Conservation (phyloP, 2,329 filamentous ascomycete species). For the Sclerotinia nivalis region DNA sequence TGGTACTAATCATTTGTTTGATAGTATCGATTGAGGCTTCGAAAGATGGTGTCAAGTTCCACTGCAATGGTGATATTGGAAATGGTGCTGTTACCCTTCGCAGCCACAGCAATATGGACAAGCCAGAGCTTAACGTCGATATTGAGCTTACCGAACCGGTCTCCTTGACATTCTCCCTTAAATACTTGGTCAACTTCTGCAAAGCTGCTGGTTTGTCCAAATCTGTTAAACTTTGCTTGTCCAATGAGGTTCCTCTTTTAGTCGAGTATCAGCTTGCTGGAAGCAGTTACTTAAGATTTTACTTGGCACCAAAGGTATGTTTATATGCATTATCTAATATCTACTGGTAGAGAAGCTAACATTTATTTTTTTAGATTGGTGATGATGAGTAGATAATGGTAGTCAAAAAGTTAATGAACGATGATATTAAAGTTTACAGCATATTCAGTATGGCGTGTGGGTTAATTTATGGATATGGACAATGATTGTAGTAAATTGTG, state of each 20-base stretch:
- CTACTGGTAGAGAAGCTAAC: conserved; percentile 27
- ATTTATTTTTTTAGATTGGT: conserved; percentile 58
- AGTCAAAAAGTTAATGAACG: conserved; percentile 34
- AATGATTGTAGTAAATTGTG: conserved; percentile 17
- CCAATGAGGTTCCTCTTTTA: conserved; percentile 91
- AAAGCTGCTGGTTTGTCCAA: conserved; percentile 85
- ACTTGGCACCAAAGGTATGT: conserved; percentile 90
- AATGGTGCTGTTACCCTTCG: conserved; percentile 91
- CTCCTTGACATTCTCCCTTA: conserved; percentile 93
- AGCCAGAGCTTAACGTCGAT: conserved; percentile 80
- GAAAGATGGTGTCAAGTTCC: conserved; percentile 97
- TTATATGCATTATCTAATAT: too few species aligned
- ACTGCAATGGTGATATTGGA: conserved; percentile 90
- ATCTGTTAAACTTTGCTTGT: conserved; percentile 88
- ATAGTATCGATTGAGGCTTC: conserved; percentile 90
- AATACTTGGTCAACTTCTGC: conserved; percentile 99
- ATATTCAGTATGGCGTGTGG: conserved; percentile 39
- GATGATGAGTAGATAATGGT: conserved; percentile 56
- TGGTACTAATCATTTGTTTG: conserved; percentile 28
- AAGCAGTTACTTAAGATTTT: conserved; percentile 92
- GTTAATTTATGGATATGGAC: conserved; percentile 40
- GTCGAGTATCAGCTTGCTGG: conserved; percentile 85
- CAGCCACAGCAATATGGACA: conserved; percentile 84
- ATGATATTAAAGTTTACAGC: conserved; percentile 35
- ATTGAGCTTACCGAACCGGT: conserved; percentile 94